Evolutionary conservation across 768 basidiomycete genomes (phyloP).

Genomic region (Royoungia palumana): DNA sequence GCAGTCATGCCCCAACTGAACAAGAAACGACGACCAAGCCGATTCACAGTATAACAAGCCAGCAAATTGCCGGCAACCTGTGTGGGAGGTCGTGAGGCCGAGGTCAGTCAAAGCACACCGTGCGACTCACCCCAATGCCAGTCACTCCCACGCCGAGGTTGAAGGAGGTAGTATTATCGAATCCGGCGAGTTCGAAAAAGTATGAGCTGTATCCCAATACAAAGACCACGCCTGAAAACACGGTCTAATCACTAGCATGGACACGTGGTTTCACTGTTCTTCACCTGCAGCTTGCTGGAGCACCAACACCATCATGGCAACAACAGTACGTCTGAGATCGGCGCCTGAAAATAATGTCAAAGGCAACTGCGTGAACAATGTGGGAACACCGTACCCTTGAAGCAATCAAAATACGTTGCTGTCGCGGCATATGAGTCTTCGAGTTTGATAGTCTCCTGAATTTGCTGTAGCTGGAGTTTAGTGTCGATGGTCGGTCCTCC

Average conservation of each 20-base stretch:
- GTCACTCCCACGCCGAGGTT: conserved; percentile 29
- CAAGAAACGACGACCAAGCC: conserved; percentile 22
- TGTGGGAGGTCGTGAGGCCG: neutral
- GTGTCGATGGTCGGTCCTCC: conserved; percentile 23
- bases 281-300: conserved; percentile 27
- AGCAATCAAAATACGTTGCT: conserved; percentile 31
- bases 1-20: conserved; percentile 29
- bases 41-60: conserved; percentile 25
- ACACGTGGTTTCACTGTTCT: neutral
- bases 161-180: conserved; percentile 27
- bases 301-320: conserved; percentile 33
- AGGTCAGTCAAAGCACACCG: neutral
- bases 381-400: conserved; percentile 21
- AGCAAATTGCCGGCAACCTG: conserved; percentile 27
- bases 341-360: conserved; percentile 15
- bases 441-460: conserved; percentile 28
- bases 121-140: conserved; percentile 21
- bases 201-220: conserved; percentile 30
- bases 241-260: neutral
- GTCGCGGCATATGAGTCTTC: conserved; percentile 28
- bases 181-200: conserved; percentile 37
- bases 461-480: conserved; percentile 22
- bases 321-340: conserved; percentile 23
- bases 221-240: conserved; percentile 23
- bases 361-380: too few species aligned